Conservation (phyloP, 148 eudicot species). For the Diospyros kaki region DNA sequence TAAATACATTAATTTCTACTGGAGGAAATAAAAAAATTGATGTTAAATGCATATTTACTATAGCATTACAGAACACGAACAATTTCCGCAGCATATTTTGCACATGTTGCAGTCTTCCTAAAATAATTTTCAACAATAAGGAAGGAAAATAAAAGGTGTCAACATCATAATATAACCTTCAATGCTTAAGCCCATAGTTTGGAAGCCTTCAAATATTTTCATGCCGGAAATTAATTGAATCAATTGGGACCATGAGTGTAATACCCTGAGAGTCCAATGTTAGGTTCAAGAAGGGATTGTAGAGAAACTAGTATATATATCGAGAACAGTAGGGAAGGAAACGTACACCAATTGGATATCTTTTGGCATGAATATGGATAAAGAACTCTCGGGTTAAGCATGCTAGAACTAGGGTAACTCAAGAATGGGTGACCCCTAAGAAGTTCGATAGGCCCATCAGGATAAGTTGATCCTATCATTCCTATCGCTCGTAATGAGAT, state of each 20-base stretch:
- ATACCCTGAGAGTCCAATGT: no score
- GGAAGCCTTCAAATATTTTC: not conserved
- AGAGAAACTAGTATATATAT: no score
- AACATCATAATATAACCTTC: not conserved
- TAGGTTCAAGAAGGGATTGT: no score
- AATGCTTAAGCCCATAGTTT: not conserved
- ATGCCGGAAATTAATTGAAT: not conserved
- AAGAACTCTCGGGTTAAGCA: no score
- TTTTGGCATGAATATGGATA: no score
- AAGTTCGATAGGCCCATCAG: no score
- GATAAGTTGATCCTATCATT: no score
- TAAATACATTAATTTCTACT: not conserved
- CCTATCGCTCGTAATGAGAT: no score
- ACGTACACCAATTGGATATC: no score
- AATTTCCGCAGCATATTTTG: slow-evolving; percentile 2
- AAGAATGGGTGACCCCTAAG: no score
- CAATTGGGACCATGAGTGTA: not conserved
- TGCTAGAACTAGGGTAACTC: no score
- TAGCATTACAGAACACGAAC: not conserved
- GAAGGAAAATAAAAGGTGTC: not conserved
- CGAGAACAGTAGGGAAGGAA: no score
- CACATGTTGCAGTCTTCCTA: slow-evolving; percentile 4
- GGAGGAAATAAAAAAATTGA: not conserved
- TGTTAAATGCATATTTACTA: not conserved
- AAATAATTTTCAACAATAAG: not conserved